These are phyloP conservation scores for Trichosanthes cucumerina DNA, from an alignment of 306 rosid species.

Conservation along the genomic window DNA sequence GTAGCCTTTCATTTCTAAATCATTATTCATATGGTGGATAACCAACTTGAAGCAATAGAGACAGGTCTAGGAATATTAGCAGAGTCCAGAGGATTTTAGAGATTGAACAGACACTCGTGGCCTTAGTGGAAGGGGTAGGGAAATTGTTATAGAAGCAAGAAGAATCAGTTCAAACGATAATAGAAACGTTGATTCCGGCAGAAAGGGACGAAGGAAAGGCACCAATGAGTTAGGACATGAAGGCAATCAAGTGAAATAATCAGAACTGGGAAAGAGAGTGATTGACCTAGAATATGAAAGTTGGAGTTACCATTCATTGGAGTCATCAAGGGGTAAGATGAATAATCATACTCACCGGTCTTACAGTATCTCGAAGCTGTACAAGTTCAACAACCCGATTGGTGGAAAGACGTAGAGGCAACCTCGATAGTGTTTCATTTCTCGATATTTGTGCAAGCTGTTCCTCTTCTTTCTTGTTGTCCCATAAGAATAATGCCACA, in stretches of 20 bases:
- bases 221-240: background rate
- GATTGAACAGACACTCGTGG: background rate
- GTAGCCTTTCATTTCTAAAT: background rate
- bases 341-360: constrained; percentile 61
- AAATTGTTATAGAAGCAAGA: background rate
- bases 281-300: background rate
- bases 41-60: background rate
- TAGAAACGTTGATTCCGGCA: background rate
- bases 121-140: background rate
- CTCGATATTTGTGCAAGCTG: constrained; percentile 81
- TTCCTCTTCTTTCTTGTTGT: constrained; percentile 91
- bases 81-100: background rate
- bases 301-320: constrained; percentile 2
- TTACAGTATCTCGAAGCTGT: constrained; percentile 82
- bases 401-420: constrained; percentile 95
- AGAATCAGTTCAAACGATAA: background rate
- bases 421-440: constrained; percentile 73
- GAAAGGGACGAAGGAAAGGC: background rate
- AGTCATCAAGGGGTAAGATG: background rate
- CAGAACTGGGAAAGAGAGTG: background rate
- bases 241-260: background rate
- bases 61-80: background rate
- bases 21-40: background rate
- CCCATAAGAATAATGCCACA: constrained; percentile 87
- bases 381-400: constrained; percentile 93